Base-by-base conservation (phyloP, 306 rosid genomes). In the Vigna reflexopilosa region DNA sequence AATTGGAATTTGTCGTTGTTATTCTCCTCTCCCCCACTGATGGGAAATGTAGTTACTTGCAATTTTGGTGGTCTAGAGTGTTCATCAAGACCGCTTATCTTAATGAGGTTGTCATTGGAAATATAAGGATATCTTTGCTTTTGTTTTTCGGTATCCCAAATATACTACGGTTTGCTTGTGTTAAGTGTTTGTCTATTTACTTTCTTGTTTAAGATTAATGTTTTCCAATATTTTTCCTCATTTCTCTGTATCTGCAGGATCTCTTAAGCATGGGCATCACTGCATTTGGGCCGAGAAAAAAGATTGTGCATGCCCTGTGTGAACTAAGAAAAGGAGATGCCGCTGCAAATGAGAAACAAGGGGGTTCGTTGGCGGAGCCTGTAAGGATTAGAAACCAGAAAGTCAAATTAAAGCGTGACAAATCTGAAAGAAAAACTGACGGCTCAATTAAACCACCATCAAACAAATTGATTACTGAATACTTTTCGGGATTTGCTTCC, bases 211-310 rank as follows among this genome's bases (percentile, higher is more conserved):
- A 49, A 75, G 44, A 40, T 38, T 59, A 50, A 17, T 20, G 32
- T 77, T 26, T 28, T 45, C 63, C 34, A 51, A 32, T 16, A n/a
- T 16, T 48, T 20, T 22, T 0, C 2, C 26, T 22, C 5, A 9
- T 11, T 69, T 50, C 22, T 57, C 67, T 66, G 62, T 56, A 70
- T 77, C 28, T 76, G 66, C 80, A 94, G 98, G 98, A 94, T 86
- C 91, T 94, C 56, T 63, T 89, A 19, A 77, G 82, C 79, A 89
- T 94, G 76, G 97, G 98, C 51, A 82, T 94, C 66, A 77, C 88
- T 63, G 92, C 95, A 62, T 92, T 94, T 78, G 98, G 98, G 63
- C 97, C 98, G 16, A 88, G 97, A 61, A 94, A 91, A 88, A 92
- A 92, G 89, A 90, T 94, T 78, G 81, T 79, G 24, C 95, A 78